These are phyloP conservation scores for Tilletia horrida DNA, from an alignment of 1,284 basidiomycete genomes.

Conservation along the genomic window DNA sequence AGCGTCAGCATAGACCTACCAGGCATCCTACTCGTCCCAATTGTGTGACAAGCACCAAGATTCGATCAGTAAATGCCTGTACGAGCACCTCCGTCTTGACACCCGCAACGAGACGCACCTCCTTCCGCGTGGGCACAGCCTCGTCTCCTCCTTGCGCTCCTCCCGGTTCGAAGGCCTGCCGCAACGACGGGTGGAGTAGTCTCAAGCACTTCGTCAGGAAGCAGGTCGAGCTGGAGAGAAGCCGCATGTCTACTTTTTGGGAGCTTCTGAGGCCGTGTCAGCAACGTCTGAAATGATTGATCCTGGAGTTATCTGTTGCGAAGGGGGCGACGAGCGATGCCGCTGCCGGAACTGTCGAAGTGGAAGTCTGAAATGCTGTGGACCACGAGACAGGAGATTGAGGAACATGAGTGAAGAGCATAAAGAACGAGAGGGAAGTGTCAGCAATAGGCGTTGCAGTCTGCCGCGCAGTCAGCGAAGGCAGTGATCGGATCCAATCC, in stretches of 20 bases:
- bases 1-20: background rate
- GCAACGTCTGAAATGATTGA: background rate
- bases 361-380: too few species aligned
- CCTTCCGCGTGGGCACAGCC: conserved; percentile 8
- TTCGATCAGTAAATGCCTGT: conserved; percentile 34
- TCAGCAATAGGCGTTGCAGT: too few species aligned
- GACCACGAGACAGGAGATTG: too few species aligned
- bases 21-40: conserved; percentile 35
- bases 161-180: background rate
- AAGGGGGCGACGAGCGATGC: background rate
- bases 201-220: background rate
- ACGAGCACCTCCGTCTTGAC: conserved; percentile 29
- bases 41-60: conserved; percentile 40
- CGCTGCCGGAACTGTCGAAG: background rate
- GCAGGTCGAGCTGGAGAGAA: background rate
- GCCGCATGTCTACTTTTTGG: background rate
- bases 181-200: background rate
- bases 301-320: background rate
- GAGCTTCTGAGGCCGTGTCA: background rate
- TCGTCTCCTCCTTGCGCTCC: conserved; percentile 2
- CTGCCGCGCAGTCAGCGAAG: too few species aligned
- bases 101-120: conserved; percentile 21
- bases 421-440: too few species aligned
- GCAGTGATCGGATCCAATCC: too few species aligned
- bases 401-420: too few species aligned